These are phyloP conservation scores for Effrenium voratum DNA, from an alignment of 73 alveolate species.

Conservation along the genomic window DNA sequence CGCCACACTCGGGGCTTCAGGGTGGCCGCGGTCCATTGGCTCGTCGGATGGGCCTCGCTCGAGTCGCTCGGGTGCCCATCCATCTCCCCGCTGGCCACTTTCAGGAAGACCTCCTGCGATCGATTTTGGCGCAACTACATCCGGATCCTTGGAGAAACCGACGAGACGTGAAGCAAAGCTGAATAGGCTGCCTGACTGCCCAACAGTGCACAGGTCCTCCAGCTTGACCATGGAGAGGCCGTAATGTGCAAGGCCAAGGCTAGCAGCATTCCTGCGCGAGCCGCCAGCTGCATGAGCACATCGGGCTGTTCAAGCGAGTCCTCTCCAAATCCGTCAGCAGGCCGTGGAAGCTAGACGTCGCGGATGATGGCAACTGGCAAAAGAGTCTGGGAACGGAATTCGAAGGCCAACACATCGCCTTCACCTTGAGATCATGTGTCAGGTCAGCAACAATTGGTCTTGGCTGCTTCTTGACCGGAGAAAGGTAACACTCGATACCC, in stretches of 20 bases:
- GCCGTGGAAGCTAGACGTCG: constrained; percentile 24
- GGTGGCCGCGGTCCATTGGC: too few species aligned
- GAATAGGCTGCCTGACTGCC: not conserved
- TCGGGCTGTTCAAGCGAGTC: not conserved
- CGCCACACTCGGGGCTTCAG: too few species aligned
- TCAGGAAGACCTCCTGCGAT: constrained; percentile 54
- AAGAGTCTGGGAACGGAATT: not conserved
- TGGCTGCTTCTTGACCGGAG: too few species aligned
- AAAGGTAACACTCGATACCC: too few species aligned
- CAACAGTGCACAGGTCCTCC: constrained; percentile 16
- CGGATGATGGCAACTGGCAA: constrained; percentile 19
- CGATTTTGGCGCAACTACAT: not conserved
- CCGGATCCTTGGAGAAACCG: not conserved
- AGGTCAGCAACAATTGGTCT: too few species aligned
- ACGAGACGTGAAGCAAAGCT: not conserved
- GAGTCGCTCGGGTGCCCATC: constrained; percentile 1
- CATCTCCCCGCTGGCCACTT: constrained; percentile 64
- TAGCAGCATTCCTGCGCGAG: not conserved
- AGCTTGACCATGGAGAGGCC: constrained; percentile 76
- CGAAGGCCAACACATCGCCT: not conserved
- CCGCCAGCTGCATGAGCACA: not conserved
- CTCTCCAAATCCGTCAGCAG: constrained; percentile 28
- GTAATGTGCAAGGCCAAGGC: constrained; percentile 51
- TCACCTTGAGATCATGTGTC: too few species aligned
- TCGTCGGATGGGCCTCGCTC: too few species aligned